phyloP scores from a whole-genome alignment of 495 filamentous ascomycete genomes.

The Tuber umbilicatum region DNA sequence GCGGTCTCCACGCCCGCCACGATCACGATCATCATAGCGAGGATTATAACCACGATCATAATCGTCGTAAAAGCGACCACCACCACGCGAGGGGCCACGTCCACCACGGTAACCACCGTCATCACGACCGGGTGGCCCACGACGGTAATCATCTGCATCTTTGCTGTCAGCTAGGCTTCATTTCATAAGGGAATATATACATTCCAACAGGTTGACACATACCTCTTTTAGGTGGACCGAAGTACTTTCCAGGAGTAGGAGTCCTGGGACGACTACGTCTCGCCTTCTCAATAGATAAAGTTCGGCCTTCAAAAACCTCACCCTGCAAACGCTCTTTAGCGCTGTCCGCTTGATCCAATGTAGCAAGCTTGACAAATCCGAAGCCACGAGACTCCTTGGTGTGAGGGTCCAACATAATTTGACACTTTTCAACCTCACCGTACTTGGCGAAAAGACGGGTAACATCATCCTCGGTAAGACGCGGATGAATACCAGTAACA shows the following conservation, averaged over 20 bases:
- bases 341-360: conserved; percentile 85
- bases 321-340: conserved; percentile 95
- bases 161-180: conserved; percentile 36
- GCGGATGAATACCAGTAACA: conserved; percentile 95
- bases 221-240: conserved; percentile 97
- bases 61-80: conserved; percentile 48
- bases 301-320: conserved; percentile 90
- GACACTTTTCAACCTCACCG: conserved; percentile 95
- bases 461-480: conserved; percentile 83
- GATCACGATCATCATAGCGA: conserved; percentile 54
- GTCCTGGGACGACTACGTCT: conserved; percentile 88
- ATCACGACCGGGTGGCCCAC: conserved; percentile 48
- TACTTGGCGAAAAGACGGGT: conserved; percentile 97
- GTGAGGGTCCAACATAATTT: conserved; percentile 98
- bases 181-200: conserved; percentile 8
- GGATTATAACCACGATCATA: conserved; percentile 57
- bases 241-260: conserved; percentile 97
- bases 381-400: conserved; percentile 98
- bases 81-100: conserved; percentile 43
- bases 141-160: conserved; percentile 53
- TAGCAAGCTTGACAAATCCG: conserved; percentile 98
- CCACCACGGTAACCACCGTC: conserved; percentile 43
- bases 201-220: conserved; percentile 42
- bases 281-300: conserved; percentile 97
- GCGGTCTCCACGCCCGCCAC: conserved; percentile 52